Evolutionary conservation across 495 filamentous ascomycete genomes (phyloP), one percentile per base, ranked within the genome.

Genomic region (Neurospora cerealis): DNA sequence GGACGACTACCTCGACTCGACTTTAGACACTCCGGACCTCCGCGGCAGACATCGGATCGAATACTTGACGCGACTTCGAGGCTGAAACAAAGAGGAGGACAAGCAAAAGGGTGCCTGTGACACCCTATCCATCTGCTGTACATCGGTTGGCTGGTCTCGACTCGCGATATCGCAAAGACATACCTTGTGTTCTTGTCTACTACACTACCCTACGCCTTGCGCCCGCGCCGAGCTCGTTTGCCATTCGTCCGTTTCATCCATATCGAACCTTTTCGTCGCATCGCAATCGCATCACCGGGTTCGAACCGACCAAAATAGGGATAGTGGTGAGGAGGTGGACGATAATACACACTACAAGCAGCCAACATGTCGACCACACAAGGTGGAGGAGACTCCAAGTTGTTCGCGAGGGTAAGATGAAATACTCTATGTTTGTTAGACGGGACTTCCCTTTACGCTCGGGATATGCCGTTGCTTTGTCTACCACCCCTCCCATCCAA

Each of bases 401-500:
- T 99, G 85, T 99, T 99, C 87, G 95, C 96, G 77, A 91, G 96
- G 85, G 96, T 99, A 95, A 83, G 94, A 92, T 39, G 77, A 75
- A 74, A 69, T 73, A 72, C 70, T 70, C 70, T 70, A 15, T 75
- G 28, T 70, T 72, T 36, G 37, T 70, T 70, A 11, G 46, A 38
- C 24, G 37, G n/a, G 37, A 70, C 46, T 44, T 66, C 38, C 15
- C 39, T 70, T 36, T 37, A 21, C 28, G 6, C 41, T 66, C 69
- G 48, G 71, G 37, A 62, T 21, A 69, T 69, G 36, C 62, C 72
- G 32, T 62, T 40, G 71, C 38, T 60, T 41, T 60, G 37, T 70
- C 70, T 34, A 28, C 39, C 34, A 69, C 32, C 41, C 60, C 54
- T 60, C 71, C 46, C 71, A 46, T 54, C 21, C 46, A 54, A 4